A percentile compares a stretch with the other conserved stretches of the same genome.
Evolutionary conservation across 371 early-diverging fungal species (phyloP).

Genomic region (Lichtheimia corymbifera): DNA sequence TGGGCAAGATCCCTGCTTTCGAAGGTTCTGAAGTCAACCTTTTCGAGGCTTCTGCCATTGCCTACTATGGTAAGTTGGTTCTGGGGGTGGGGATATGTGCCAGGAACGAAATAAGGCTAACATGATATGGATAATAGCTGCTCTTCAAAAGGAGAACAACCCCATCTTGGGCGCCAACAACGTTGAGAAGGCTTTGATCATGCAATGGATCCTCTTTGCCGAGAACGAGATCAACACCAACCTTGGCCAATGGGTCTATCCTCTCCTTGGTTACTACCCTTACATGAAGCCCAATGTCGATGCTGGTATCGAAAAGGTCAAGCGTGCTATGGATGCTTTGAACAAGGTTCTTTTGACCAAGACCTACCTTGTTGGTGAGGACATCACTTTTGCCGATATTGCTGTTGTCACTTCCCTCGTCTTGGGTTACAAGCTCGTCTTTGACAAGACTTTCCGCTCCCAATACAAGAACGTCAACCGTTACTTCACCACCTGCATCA

Average conservation of each 20-base stretch:
- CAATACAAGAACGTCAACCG: slow-evolving; percentile 80
- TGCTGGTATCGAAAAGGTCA: slow-evolving; percentile 66
- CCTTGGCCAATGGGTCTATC: slow-evolving; percentile 60
- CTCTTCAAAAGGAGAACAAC: slow-evolving; percentile 61
- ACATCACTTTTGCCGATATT: slow-evolving; percentile 89
- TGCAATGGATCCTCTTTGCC: slow-evolving; percentile 77
- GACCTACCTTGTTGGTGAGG: slow-evolving; percentile 93
- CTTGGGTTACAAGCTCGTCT: slow-evolving; percentile 57
- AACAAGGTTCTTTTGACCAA: slow-evolving; percentile 74
- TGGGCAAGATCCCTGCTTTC: slow-evolving; percentile 81
- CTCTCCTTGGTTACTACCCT: slow-evolving; percentile 64
- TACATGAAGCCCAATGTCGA: slow-evolving; percentile 70
- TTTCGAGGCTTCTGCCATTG: slow-evolving; percentile 86
- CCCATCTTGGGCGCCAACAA: slow-evolving; percentile 63
- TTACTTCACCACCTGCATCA: slow-evolving; percentile 83
- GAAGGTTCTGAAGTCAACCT: slow-evolving; percentile 44
- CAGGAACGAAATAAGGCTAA: too few species aligned
- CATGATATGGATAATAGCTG: slow-evolving; percentile 29
- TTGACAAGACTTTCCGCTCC: slow-evolving; percentile 74
- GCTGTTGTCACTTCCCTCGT: slow-evolving; percentile 63
- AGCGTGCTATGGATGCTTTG: slow-evolving; percentile 64
- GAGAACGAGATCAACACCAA: slow-evolving; percentile 56
- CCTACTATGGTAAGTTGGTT: slow-evolving; percentile 64
- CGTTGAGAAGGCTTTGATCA: slow-evolving; percentile 76
- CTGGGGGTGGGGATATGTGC: too few species aligned